A percentile compares a stretch with the other conserved stretches of the same genome.
phyloP scores from a whole-genome alignment of 768 basidiomycete species.

The Leccinum boreale region DNA sequence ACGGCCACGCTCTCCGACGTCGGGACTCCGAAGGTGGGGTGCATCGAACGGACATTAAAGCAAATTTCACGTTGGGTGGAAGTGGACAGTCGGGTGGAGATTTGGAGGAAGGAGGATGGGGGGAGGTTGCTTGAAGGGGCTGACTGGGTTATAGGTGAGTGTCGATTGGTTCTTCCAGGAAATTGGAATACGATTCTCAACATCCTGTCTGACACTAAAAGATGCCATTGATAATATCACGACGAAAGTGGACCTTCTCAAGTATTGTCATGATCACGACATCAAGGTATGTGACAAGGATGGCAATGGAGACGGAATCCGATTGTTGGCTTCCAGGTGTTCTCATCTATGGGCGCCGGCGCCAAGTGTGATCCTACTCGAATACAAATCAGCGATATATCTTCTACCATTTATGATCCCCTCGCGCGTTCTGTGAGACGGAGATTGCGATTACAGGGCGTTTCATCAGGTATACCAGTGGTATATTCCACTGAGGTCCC shows the following conservation, averaged over 20 bases:
- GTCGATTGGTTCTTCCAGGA: neutral
- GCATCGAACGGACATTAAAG: slow-evolving; percentile 65
- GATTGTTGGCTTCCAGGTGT: slow-evolving; percentile 50
- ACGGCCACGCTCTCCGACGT: slow-evolving; percentile 88
- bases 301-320: neutral
- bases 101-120: slow-evolving; percentile 86
- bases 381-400: slow-evolving; percentile 94
- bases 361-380: slow-evolving; percentile 94
- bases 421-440: slow-evolving; percentile 88
- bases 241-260: slow-evolving; percentile 91
- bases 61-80: slow-evolving; percentile 82
- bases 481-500: slow-evolving; percentile 97
- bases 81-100: slow-evolving; percentile 77
- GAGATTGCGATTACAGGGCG: slow-evolving; percentile 62
- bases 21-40: slow-evolving; percentile 86
- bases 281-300: slow-evolving; percentile 59
- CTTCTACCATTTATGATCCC: slow-evolving; percentile 89
- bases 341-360: slow-evolving; percentile 96
- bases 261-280: slow-evolving; percentile 75
- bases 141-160: slow-evolving; percentile 90
- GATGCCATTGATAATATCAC: slow-evolving; percentile 98
- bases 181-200: slow-evolving; percentile 1
- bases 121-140: slow-evolving; percentile 71
- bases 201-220: slow-evolving; percentile 20
- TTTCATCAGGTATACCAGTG: slow-evolving; percentile 71